Conservation (phyloP, 805 yeast genomes). For the Ogataea minuta region DNA sequence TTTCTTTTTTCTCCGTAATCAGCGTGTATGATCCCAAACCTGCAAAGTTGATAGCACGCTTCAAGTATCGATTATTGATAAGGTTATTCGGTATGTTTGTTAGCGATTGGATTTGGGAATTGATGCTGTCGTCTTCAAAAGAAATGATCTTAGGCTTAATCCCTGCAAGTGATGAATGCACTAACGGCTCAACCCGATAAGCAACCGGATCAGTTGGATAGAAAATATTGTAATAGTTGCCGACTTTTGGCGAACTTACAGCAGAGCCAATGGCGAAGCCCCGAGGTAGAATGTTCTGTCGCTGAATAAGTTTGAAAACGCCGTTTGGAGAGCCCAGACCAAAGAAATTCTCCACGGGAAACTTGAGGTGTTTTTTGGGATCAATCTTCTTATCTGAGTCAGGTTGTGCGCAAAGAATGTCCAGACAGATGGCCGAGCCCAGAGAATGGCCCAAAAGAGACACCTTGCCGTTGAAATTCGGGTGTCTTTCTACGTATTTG, state of each 20-base stretch:
- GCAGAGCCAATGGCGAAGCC: constrained; percentile 7
- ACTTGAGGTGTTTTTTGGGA: constrained; percentile 47
- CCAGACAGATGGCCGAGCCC: constrained; percentile 84
- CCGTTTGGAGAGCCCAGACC: constrained; percentile 92
- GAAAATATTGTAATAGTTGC: constrained; percentile 74
- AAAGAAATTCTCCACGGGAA: constrained; percentile 72
- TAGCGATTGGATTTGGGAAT: constrained; percentile 28
- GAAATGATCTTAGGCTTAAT: constrained; percentile 59
- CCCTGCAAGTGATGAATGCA: constrained; percentile 47
- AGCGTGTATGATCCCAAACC: constrained; percentile 13
- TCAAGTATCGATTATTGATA: constrained; percentile 30
- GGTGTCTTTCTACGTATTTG: constrained; percentile 60
- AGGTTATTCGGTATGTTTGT: constrained; percentile 20
- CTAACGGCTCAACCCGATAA: constrained; percentile 83
- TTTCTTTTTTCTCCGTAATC: not conserved
- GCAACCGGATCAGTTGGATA: constrained; percentile 93
- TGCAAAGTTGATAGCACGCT: constrained; percentile 19
- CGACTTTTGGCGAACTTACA: constrained; percentile 51
- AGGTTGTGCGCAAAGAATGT: constrained; percentile 57
- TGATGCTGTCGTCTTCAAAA: constrained; percentile 50
- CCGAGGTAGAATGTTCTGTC: constrained; percentile 54
- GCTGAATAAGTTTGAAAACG: constrained; percentile 71
- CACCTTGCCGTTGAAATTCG: constrained; percentile 74
- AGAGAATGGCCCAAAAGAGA: constrained; percentile 88
- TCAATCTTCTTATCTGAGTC: constrained; percentile 27